Base-by-base conservation (phyloP, 2,329 filamentous ascomycete species). In the Microdochium bolleyi region DNA sequence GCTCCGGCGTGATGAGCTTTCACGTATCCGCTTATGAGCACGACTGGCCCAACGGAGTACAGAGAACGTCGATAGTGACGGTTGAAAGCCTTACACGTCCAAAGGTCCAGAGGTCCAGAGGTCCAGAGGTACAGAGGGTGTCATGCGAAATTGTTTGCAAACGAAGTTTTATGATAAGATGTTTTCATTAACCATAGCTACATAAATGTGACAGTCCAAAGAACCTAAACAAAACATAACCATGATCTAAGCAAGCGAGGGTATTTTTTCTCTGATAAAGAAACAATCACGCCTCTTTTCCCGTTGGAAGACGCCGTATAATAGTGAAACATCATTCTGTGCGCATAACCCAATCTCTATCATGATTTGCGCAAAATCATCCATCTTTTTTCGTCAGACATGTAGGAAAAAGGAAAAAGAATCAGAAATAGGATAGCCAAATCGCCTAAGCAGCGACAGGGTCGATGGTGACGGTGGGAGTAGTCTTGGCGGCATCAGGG, bases 401-500 rank as follows among this genome's bases (percentile, higher is more conserved):
- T 19, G 19, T 22, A 11, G 13, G 19, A 19, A 46, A 7, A 22
- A 46, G 22, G 41, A 7, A 46, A 46, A 46, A 22, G 41, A 46
- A 7, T 22, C 3, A 46, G 19, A 16, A 16, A 24, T 3, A 3
- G 8, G 9, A 16, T 19, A 16, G 13, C 3, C 21, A 53, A 52
- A 19, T 53, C 50, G 22, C 53, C 56, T 48, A 63, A 59, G 27
- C 50, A 21, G 41, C 41, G 41, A 46, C 41, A 7, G 41, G 41
- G 41, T 46, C 41, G 19, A 46, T 24, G 21, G 41, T 46, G 41
- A 46, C 41, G 19, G 41, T 46, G 7, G 25, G 22, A 14, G 24
- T 22, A 13, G 1, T 37, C 16, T 14, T 46, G 21, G 24, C n/a
- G 25, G 41, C 41, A 50, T 57, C 64, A 27, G 64, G 57, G 49